Evolutionary conservation across 164 flowering plant genomes (phyloP).

Genomic region (Aristolochia contorta): DNA sequence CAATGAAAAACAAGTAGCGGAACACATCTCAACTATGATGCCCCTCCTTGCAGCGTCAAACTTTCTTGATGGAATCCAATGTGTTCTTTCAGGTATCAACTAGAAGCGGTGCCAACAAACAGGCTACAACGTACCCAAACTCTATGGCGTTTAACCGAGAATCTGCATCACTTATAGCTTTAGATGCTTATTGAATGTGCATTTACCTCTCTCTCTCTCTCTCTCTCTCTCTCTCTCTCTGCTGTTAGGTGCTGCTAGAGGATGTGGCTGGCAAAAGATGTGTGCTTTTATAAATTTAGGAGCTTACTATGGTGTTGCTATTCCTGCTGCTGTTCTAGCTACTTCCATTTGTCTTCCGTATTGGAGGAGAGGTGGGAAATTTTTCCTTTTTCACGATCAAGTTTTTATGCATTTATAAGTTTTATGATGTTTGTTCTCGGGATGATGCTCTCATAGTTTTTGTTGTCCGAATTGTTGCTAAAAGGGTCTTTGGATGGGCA

Average conservation of each 20-base stretch:
- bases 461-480: neutral
- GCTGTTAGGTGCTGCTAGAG: conserved; percentile 54
- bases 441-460: no score
- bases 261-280: conserved; percentile 64
- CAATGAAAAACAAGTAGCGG: conserved; percentile 40
- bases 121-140: neutral
- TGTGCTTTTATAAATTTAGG: conserved; percentile 45
- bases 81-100: conserved; percentile 52
- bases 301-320: conserved; percentile 47
- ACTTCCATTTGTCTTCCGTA: conserved; percentile 38
- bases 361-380: conserved; percentile 44
- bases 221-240: no score
- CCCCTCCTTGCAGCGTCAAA: conserved; percentile 42
- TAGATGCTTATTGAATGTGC: no score
- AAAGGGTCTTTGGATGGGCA: conserved; percentile 51
- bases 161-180: no score
- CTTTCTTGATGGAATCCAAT: conserved; percentile 52
- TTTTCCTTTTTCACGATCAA: neutral
- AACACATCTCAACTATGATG: conserved; percentile 36
- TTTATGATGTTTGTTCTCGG: neutral
- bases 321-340: conserved; percentile 48
- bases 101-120: neutral
- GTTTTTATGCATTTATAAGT: neutral
- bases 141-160: neutral
- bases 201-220: no score